Evolutionary conservation across 78 protist genomes (phyloP), one percentile per base, ranked within the genome.

Genomic region (Protostelium mycophagum): DNA sequence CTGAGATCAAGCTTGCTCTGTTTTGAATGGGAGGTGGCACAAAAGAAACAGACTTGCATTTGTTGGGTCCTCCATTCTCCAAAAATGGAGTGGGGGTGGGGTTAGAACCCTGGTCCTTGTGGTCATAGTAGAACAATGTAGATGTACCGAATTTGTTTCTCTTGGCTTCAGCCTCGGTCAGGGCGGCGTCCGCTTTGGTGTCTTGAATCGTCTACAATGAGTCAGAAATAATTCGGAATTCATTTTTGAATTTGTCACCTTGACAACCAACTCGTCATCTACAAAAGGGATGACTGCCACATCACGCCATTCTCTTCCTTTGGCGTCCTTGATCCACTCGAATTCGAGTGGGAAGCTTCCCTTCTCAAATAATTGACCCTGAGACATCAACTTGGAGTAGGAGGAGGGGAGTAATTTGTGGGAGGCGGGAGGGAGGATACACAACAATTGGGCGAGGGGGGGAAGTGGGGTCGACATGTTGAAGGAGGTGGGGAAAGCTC

Each of bases 371-470:
- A 28, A 35, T 28, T 0, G 28, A 1, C 0, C 34, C 29, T 0
- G 84, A n/a, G 51, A 29, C 91, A 84, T 34, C 63, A 89, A 87
- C 10, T 25, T 1, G 23, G 36, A 31, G 1, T 84, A 83, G 35
- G 73, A 38, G 35, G 87, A 28, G 34, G 91, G 91, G 34, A 89
- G 63, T 28, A 89, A 38, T 37, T 10, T 1, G 37, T 35, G 0
- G 23, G 39, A 34, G 34, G 1, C 73, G 0, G 36, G n/a, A 9
- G 91, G 91, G 38, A 89, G 87, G n/a, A 89, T 87, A 16, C 85
- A 63, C 25, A 89, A 36, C 31, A 89, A 87, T 83, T 89, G 90
- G n/a, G 83, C 28, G 38, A 36, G 84, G 10, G 90, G 90, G 0
- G n/a, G 0, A 36, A 36, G 34, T 0, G 86, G 90, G 29, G 0